phyloP scores from a whole-genome alignment of 2,329 filamentous ascomycete genomes.

The Claviceps paspali region DNA sequence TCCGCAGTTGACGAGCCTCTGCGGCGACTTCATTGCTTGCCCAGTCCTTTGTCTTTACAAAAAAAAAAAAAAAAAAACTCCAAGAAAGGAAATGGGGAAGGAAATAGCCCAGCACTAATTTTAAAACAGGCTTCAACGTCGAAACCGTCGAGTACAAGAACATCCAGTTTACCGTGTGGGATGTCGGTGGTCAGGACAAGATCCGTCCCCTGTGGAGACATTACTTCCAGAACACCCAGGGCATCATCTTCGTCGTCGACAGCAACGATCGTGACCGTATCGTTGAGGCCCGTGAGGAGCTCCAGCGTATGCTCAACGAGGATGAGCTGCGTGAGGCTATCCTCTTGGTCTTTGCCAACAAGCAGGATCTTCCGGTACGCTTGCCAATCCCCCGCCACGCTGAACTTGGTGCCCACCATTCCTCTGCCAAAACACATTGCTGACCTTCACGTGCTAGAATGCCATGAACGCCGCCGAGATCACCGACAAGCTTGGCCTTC shows the following conservation, averaged over 20 bases:
- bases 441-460: no score
- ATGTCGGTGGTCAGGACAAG: slow-evolving; percentile 99
- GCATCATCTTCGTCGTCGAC: slow-evolving; percentile 99
- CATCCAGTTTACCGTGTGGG: slow-evolving; percentile 99
- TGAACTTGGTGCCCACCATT: no score
- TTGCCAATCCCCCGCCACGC: no score
- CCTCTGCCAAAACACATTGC: no score
- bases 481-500: slow-evolving; percentile 60
- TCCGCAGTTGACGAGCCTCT: no score
- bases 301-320: slow-evolving; percentile 97
- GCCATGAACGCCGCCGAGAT: slow-evolving; percentile 70
- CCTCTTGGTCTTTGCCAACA: slow-evolving; percentile 97
- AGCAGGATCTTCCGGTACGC: slow-evolving; percentile 76
- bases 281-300: slow-evolving; percentile 93
- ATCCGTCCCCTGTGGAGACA: slow-evolving; percentile 98
- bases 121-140: slow-evolving; percentile 99
- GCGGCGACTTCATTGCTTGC: no score
- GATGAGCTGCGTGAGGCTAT: slow-evolving; percentile 95
- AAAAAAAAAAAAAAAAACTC: no score
- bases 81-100: no score
- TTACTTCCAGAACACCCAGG: slow-evolving; percentile 97
- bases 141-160: slow-evolving; percentile 99
- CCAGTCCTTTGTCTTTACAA: no score
- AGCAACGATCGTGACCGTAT: slow-evolving; percentile 89
- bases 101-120: no score